Evolutionary conservation across 257 asterid genomes (phyloP).

Genomic region (Solanum piurae): DNA sequence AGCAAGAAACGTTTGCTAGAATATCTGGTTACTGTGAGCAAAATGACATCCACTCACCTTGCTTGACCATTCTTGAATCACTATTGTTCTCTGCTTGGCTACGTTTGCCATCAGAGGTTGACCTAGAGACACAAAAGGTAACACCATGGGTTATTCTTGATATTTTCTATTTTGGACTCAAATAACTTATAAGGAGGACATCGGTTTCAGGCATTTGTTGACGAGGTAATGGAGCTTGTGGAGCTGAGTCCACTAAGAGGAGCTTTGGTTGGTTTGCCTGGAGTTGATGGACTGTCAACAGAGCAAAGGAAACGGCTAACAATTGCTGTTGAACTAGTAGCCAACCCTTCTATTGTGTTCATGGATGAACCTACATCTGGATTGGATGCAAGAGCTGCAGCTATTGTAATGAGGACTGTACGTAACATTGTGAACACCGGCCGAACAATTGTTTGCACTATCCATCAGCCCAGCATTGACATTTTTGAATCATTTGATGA

Average conservation of each 20-base stretch:
- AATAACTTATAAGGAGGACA: constrained; percentile 10
- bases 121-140: constrained; percentile 82
- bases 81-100: constrained; percentile 89
- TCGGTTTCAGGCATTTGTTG: constrained; percentile 73
- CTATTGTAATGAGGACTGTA: constrained; percentile 97
- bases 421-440: constrained; percentile 92
- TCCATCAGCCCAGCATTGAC: constrained; percentile 96
- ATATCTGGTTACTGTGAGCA: constrained; percentile 98
- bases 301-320: constrained; percentile 94
- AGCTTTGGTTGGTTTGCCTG: constrained; percentile 89
- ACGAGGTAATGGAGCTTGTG: constrained; percentile 95
- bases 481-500: constrained; percentile 95
- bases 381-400: constrained; percentile 95
- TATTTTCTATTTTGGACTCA: constrained; percentile 1
- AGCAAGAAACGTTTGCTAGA: constrained; percentile 91
- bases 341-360: constrained; percentile 85
- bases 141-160: not conserved
- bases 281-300: constrained; percentile 87
- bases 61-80: constrained; percentile 83
- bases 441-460: constrained; percentile 92
- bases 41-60: constrained; percentile 91
- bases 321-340: constrained; percentile 91
- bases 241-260: constrained; percentile 76
- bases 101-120: constrained; percentile 67
- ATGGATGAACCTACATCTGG: constrained; percentile 99